Evolutionary conservation across 148 eudicot genomes (phyloP), one percentile per base, ranked within the genome.

Genomic region (Hydrangea macrophylla): DNA sequence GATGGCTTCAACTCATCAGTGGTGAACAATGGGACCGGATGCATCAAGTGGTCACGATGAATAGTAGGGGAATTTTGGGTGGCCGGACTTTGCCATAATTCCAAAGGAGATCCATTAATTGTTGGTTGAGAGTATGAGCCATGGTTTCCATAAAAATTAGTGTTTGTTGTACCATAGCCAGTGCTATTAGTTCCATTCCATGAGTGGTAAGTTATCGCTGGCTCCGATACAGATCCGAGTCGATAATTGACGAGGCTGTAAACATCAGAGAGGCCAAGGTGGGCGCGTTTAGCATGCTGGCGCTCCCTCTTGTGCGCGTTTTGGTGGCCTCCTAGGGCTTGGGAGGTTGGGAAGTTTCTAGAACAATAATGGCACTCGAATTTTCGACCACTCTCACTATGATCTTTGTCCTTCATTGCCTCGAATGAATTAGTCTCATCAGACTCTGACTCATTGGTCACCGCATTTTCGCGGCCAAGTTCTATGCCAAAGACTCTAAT

Each of bases 241-340:
- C 75, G 82, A 81, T 86, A 83, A 62, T 74, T 75, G 28, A 77
- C 32, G 31, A 84, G 39, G 35, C 81, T 75, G 61, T 77, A 73
- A 33, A 77, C 73, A 28, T 81, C 78, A 5, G 74, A 27, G 65
- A 59, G 13, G 32, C 32, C 65, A 0, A 90, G 81, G 73, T 90
- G 90, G 42, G 90, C 89, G 0, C 97, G 76, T 22, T 94, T 94
- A 1, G 97, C 98, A 36, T 88, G 84, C 59, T 90, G 95, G 2
- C 98, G 85, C 72, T 94, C 99, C 18, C 97, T 73, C 71, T 89
- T 91, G 77, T 94, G 99, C 6, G 99, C 99, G 68, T 94, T 94
- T 56, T 94, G 99, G 73, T 94, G 99, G 51, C 99, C 99, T 1
- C 99, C 99, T 1, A 94, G 80, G 59, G 99, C 99, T 76, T 94